Evolutionary conservation across 2,329 filamentous ascomycete genomes (phyloP).

Genomic region (Fusarium papillatum): DNA sequence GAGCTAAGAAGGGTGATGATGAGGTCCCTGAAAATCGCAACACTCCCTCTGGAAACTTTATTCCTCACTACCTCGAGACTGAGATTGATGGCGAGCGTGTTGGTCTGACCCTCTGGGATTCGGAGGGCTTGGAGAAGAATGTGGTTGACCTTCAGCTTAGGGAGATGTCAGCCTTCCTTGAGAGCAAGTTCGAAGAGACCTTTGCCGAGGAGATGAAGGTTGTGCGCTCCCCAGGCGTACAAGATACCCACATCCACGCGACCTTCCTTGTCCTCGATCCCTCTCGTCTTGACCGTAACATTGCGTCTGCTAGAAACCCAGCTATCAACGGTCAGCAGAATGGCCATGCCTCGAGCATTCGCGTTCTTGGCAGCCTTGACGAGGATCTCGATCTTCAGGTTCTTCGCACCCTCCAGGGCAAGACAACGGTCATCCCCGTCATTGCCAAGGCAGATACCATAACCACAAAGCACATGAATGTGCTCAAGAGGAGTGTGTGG

Average conservation of each 20-base stretch:
- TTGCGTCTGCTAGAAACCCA: slow-evolving; percentile 73
- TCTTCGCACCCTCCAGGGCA: slow-evolving; percentile 87
- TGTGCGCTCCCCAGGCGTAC: slow-evolving; percentile 89
- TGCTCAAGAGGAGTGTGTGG: slow-evolving; percentile 92
- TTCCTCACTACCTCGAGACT: slow-evolving; percentile 91
- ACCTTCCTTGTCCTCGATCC: slow-evolving; percentile 95
- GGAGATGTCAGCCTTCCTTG: slow-evolving; percentile 91
- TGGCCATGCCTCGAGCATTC: slow-evolving; percentile 55
- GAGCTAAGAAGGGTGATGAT: slow-evolving; percentile 67
- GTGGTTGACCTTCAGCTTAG: slow-evolving; percentile 94
- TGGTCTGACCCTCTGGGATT: slow-evolving; percentile 96
- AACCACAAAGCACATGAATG: slow-evolving; percentile 93
- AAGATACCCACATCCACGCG: slow-evolving; percentile 97
- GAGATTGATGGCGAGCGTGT: slow-evolving; percentile 94
- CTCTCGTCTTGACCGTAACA: slow-evolving; percentile 84
- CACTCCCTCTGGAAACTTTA: slow-evolving; percentile 78
- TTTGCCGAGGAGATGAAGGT: slow-evolving; percentile 99
- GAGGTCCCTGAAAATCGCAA: slow-evolving; percentile 69
- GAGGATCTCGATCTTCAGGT: slow-evolving; percentile 93
- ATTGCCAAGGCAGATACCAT: slow-evolving; percentile 98
- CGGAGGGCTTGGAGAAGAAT: slow-evolving; percentile 93
- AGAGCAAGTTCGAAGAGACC: slow-evolving; percentile 98
- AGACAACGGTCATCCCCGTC: slow-evolving; percentile 95
- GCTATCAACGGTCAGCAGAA: slow-evolving; percentile 65
- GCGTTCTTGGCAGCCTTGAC: slow-evolving; percentile 79